A percentile compares a stretch with the other conserved stretches of the same genome.
These are phyloP conservation scores for Clonostachys sp. DNA, from an alignment of 2,329 filamentous ascomycete species.

Conservation along the genomic window DNA sequence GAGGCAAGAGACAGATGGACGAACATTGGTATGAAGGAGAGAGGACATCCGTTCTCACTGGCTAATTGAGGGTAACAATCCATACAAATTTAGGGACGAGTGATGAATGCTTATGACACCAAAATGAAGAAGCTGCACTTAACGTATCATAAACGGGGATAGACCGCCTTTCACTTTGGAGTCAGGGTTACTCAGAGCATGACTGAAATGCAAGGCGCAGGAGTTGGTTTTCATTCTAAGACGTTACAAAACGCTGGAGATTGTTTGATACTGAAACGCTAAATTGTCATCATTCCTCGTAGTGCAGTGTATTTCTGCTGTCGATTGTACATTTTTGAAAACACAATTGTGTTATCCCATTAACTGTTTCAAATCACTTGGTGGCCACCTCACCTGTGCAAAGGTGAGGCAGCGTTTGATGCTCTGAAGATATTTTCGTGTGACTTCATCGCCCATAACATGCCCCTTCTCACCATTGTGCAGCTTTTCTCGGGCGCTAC, in stretches of 20 bases:
- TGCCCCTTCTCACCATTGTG: constrained; percentile 86
- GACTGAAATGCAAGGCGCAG: too few species aligned
- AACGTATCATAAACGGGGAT: too few species aligned
- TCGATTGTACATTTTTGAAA: too few species aligned
- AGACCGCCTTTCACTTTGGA: too few species aligned
- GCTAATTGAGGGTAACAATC: neutral
- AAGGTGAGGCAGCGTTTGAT: constrained; percentile 97
- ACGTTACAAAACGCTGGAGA: too few species aligned
- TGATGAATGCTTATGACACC: too few species aligned
- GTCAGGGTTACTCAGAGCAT: too few species aligned
- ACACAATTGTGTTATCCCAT: constrained; percentile 59
- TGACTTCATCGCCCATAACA: constrained; percentile 95
- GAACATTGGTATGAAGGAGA: neutral
- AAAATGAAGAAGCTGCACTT: too few species aligned
- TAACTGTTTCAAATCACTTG: constrained; percentile 84
- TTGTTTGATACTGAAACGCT: neutral
- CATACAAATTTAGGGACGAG: neutral
- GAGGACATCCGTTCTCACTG: neutral
- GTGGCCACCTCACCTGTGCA: constrained; percentile 94
- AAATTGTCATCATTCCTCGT: neutral
- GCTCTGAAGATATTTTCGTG: constrained; percentile 92
- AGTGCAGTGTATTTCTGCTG: too few species aligned
- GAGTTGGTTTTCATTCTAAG: too few species aligned
- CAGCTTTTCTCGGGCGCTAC: constrained; percentile 90
- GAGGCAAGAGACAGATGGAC: constrained; percentile 11